Conservation (phyloP, 495 filamentous ascomycete species). For the Aspergillus saccharolyticus region DNA sequence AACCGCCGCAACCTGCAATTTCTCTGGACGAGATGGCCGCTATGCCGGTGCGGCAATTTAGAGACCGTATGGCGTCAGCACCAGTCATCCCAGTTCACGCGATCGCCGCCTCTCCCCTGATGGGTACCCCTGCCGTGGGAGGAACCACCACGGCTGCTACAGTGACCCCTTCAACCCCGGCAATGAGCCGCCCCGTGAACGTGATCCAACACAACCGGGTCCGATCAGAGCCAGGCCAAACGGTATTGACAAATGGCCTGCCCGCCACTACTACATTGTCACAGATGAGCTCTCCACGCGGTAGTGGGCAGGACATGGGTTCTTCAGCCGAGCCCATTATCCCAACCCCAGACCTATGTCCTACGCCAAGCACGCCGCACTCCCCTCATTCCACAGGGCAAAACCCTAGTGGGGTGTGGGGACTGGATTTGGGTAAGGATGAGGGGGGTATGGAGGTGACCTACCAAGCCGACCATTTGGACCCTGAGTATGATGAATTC, state of each 20-base stretch:
- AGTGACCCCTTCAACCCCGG: neutral
- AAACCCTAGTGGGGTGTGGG: neutral
- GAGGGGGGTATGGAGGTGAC: constrained; percentile 19
- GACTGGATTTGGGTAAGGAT: constrained; percentile 13
- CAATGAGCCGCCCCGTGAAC: neutral
- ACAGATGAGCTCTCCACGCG: neutral
- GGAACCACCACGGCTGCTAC: neutral
- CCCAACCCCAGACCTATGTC: constrained; percentile 35
- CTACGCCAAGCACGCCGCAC: constrained; percentile 33
- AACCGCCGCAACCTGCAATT: constrained; percentile 21
- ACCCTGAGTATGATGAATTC: constrained; percentile 37
- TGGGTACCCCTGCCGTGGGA: constrained; percentile 12
- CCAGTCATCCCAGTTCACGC: constrained; percentile 33
- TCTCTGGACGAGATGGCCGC: constrained; percentile 17
- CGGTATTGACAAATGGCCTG: neutral
- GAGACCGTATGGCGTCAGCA: constrained; percentile 38
- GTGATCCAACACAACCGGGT: constrained; percentile 18
- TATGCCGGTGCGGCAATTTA: constrained; percentile 32
- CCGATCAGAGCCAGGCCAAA: constrained; percentile 21
- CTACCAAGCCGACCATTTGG: constrained; percentile 22
- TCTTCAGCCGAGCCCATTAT: constrained; percentile 25
- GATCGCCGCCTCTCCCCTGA: constrained; percentile 14
- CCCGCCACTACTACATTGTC: constrained; percentile 4
- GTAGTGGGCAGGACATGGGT: neutral
- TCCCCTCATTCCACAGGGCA: constrained; percentile 25